phyloP scores from a whole-genome alignment of 176 grass and related monocot genomes.

The Triticum turgidum region DNA sequence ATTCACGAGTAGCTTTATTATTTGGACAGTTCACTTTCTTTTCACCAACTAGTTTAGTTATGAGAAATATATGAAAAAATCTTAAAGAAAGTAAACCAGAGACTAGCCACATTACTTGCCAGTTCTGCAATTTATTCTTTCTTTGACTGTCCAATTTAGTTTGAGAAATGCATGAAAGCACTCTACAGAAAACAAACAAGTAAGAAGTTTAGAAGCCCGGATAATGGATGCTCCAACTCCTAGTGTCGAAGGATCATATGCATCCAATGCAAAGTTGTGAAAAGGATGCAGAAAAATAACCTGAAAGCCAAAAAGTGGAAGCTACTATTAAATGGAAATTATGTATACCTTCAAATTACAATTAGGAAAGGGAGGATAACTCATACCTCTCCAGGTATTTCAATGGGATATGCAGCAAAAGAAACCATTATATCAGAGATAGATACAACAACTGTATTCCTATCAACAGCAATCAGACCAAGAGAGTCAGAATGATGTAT shows the following conservation, averaged over 20 bases:
- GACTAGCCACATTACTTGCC: too few relatives aligned
- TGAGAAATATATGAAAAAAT: too few relatives aligned
- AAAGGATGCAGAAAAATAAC: slow-evolving; percentile 96
- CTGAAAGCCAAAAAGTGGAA: slow-evolving; percentile 46
- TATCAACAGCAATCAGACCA: slow-evolving; percentile 89
- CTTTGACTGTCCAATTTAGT: too few relatives aligned
- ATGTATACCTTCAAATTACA: too few relatives aligned
- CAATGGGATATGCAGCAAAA: slow-evolving; percentile 96
- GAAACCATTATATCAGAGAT: slow-evolving; percentile 95
- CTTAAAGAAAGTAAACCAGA: too few relatives aligned
- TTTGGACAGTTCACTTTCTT: too few relatives aligned
- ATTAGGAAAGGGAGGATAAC: background rate
- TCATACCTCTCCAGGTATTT: slow-evolving; percentile 94
- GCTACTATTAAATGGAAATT: background rate
- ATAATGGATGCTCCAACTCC: slow-evolving; percentile 85
- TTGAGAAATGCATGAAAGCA: too few relatives aligned
- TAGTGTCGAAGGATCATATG: slow-evolving; percentile 94
- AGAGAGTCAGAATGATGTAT: slow-evolving; percentile 83
- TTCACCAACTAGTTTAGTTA: too few relatives aligned
- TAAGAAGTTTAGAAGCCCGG: slow-evolving; percentile 90
- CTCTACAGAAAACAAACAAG: slow-evolving; percentile 51
- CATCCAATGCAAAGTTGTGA: slow-evolving; percentile 94
- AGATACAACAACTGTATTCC: slow-evolving; percentile 87
- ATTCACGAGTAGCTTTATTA: too few relatives aligned
- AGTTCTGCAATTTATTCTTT: too few relatives aligned